Percentiles rank a stretch among this genome's conserved stretches.
phyloP scores from a whole-genome alignment of 805 yeast genomes.

The Schizosaccharomyces osmophilus region DNA sequence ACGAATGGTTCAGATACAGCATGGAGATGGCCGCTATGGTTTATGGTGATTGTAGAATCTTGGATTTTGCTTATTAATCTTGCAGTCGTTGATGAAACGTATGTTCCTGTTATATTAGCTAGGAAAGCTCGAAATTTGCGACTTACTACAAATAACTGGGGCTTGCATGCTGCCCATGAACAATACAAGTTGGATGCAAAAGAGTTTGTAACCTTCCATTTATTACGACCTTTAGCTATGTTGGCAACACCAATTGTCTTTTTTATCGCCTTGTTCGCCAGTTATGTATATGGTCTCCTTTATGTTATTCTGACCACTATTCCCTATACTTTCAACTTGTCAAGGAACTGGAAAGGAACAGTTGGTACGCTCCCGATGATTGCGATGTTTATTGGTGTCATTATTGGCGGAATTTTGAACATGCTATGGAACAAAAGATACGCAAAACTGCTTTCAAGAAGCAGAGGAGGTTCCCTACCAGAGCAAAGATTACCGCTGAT shows the following conservation, averaged over 20 bases:
- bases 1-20: constrained; percentile 21
- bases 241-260: constrained; percentile 24
- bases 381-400: constrained; percentile 14
- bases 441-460: constrained; percentile 10
- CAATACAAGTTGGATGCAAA: constrained; percentile 45
- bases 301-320: constrained; percentile 20
- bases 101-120: constrained; percentile 27
- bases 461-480: constrained; percentile 28
- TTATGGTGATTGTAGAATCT: not conserved
- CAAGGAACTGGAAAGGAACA: constrained; percentile 15
- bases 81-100: constrained; percentile 13
- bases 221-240: constrained; percentile 60
- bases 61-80: not conserved
- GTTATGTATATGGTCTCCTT: constrained; percentile 22
- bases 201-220: constrained; percentile 49
- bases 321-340: constrained; percentile 15
- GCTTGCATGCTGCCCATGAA: constrained; percentile 81
- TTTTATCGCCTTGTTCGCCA: constrained; percentile 19
- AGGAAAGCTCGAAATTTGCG: constrained; percentile 42
- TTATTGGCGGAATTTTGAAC: constrained; percentile 14
- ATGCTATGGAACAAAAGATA: constrained; percentile 12
- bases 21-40: constrained; percentile 31
- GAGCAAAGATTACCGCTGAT: constrained; percentile 34
- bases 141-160: constrained; percentile 53
- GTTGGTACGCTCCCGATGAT: constrained; percentile 14